Evolutionary conservation across 768 basidiomycete genomes (phyloP).

Genomic region (Ephemerocybe angulata): DNA sequence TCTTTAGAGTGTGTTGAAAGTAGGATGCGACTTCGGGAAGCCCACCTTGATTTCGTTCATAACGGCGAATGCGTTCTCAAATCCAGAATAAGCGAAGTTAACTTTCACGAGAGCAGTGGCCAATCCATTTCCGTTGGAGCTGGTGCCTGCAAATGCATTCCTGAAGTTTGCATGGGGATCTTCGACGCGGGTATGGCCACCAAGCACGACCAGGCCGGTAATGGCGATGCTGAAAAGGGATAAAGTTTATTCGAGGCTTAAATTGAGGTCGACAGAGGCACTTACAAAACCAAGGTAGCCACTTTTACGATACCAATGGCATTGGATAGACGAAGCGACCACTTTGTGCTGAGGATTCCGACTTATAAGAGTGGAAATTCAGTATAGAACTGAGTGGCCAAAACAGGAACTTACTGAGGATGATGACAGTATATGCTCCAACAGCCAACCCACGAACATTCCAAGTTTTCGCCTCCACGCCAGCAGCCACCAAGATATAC

Average conservation of each 20-base stretch:
- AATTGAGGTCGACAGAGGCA: not conserved
- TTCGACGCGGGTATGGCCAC: constrained; percentile 51
- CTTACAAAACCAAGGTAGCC: constrained; percentile 28
- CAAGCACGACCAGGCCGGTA: constrained; percentile 58
- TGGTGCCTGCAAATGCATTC: constrained; percentile 54
- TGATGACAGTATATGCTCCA: constrained; percentile 28
- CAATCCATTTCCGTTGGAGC: constrained; percentile 43
- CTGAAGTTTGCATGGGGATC: constrained; percentile 58
- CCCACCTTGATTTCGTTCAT: constrained; percentile 38
- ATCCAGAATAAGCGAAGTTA: constrained; percentile 37
- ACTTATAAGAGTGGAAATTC: constrained; percentile 16
- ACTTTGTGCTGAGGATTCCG: constrained; percentile 32
- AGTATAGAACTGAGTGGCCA: not conserved
- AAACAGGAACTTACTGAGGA: constrained; percentile 22
- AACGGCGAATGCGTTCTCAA: constrained; percentile 45
- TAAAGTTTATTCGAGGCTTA: too few species aligned
- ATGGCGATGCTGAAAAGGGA: constrained; percentile 38
- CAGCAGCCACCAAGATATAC: constrained; percentile 33
- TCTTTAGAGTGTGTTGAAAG: not conserved
- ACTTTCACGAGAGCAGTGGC: constrained; percentile 36
- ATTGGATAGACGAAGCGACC: constrained; percentile 36
- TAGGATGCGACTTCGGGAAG: not conserved
- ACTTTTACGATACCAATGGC: constrained; percentile 32
- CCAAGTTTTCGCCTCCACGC: constrained; percentile 28
- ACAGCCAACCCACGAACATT: constrained; percentile 33